phyloP scores from a whole-genome alignment of 2,329 filamentous ascomycete species.

The Talaromyces rugulosus region DNA sequence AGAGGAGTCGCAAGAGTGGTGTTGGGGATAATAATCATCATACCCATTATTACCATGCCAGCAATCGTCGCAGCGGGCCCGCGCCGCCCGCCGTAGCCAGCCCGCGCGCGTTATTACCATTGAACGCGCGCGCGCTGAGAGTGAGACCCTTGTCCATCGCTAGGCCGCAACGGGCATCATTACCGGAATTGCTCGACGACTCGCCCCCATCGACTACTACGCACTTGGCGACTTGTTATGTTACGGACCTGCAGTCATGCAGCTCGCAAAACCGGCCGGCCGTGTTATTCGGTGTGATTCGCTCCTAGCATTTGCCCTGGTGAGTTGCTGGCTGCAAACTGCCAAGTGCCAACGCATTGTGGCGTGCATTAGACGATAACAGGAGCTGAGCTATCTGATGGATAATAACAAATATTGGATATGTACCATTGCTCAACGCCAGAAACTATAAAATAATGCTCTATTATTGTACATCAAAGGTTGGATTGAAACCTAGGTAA shows the following conservation, averaged over 20 bases:
- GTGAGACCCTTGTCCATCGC: neutral
- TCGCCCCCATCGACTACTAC: no score
- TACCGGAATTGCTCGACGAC: neutral
- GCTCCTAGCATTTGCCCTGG: neutral
- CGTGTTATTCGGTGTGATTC: neutral
- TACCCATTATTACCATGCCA: no score
- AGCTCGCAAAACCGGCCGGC: no score
- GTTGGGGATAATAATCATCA: no score
- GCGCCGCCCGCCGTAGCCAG: constrained; percentile 5
- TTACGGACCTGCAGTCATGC: no score
- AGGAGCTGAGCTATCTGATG: no score
- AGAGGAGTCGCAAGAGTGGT: no score
- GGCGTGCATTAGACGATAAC: neutral
- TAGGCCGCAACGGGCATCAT: neutral
- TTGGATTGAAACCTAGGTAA: constrained; percentile 22
- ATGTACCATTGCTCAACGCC: neutral
- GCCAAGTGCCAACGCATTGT: neutral
- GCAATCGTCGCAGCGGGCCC: constrained; percentile 10
- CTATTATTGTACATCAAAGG: neutral
- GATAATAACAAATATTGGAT: no score
- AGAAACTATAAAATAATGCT: neutral
- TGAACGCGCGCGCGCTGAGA: neutral
- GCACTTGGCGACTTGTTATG: no score
- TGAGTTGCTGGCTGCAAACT: neutral
- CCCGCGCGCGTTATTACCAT: neutral